phyloP scores from a whole-genome alignment of 1,284 basidiomycete species.

The Caloboletus inedulis region DNA sequence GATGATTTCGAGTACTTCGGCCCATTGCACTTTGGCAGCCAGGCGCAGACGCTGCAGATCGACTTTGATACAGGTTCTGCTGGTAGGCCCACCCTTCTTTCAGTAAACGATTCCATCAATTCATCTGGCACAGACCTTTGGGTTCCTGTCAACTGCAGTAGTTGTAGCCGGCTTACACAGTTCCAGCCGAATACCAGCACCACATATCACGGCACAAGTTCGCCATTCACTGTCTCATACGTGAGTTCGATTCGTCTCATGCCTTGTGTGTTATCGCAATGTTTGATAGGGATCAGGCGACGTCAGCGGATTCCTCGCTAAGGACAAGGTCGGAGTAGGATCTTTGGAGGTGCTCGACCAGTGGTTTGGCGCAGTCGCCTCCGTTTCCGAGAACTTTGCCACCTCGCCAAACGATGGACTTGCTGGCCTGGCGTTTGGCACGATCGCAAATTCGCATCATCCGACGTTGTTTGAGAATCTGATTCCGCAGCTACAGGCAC shows the following conservation, averaged over 20 bases:
- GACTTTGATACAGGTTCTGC: slow-evolving; percentile 62
- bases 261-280: slow-evolving; percentile 17
- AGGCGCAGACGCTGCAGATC: slow-evolving; percentile 42
- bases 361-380: slow-evolving; percentile 46
- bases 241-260: slow-evolving; percentile 38
- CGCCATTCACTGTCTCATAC: slow-evolving; percentile 51
- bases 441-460: slow-evolving; percentile 43
- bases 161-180: slow-evolving; percentile 37
- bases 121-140: slow-evolving; percentile 41
- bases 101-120: not conserved
- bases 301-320: slow-evolving; percentile 44
- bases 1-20: slow-evolving; percentile 55
- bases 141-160: slow-evolving; percentile 43
- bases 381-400: slow-evolving; percentile 44
- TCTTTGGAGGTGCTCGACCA: slow-evolving; percentile 44
- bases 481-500: slow-evolving; percentile 41
- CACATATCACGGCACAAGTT: slow-evolving; percentile 36
- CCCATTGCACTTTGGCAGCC: slow-evolving; percentile 45
- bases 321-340: slow-evolving; percentile 49
- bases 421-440: slow-evolving; percentile 56
- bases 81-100: slow-evolving; percentile 8
- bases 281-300: slow-evolving; percentile 45
- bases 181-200: slow-evolving; percentile 40
- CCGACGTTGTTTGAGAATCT: slow-evolving; percentile 66
- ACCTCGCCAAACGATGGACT: slow-evolving; percentile 50